Evolutionary conservation across 495 filamentous ascomycete species (phyloP).

Genomic region (Mycothermus thermophilus): DNA sequence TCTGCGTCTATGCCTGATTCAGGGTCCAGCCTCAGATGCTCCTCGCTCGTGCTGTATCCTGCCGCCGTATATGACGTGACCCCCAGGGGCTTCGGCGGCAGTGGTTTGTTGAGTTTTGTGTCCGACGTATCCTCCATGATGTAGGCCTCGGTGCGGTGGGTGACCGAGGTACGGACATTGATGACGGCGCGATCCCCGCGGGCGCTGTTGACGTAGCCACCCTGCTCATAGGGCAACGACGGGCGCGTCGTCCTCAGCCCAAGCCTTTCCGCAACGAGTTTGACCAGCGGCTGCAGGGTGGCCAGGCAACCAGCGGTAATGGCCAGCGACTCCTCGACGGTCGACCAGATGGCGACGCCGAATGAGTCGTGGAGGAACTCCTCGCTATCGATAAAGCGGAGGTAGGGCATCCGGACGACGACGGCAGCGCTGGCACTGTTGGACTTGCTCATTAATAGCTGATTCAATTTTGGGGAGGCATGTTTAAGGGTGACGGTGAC

Average conservation of each 20-base stretch:
- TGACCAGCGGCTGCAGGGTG: conserved; percentile 21
- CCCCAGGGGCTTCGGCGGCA: conserved; percentile 2
- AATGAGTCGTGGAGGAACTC: conserved; percentile 20
- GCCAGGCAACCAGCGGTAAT: conserved; percentile 21
- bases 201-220: not conserved
- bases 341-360: conserved; percentile 23
- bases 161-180: conserved; percentile 6
- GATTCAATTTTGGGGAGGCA: not conserved
- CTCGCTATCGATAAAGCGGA: conserved; percentile 9
- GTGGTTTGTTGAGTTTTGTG: not conserved
- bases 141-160: not conserved
- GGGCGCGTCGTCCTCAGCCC: conserved; percentile 3
- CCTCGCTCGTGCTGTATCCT: conserved; percentile 9
- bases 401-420: conserved; percentile 16
- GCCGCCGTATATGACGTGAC: conserved; percentile 6
- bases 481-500: conserved; percentile 1
- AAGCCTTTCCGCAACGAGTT: conserved; percentile 5
- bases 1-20: no score
- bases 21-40: conserved; percentile 1
- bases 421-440: conserved; percentile 20
- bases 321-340: conserved; percentile 20
- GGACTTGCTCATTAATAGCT: not conserved
- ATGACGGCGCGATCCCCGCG: conserved; percentile 1
- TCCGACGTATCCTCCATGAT: not conserved
- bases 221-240: not conserved